Conservation (phyloP, 2,329 filamentous ascomycete genomes). For the Diaporthe australafricana region DNA sequence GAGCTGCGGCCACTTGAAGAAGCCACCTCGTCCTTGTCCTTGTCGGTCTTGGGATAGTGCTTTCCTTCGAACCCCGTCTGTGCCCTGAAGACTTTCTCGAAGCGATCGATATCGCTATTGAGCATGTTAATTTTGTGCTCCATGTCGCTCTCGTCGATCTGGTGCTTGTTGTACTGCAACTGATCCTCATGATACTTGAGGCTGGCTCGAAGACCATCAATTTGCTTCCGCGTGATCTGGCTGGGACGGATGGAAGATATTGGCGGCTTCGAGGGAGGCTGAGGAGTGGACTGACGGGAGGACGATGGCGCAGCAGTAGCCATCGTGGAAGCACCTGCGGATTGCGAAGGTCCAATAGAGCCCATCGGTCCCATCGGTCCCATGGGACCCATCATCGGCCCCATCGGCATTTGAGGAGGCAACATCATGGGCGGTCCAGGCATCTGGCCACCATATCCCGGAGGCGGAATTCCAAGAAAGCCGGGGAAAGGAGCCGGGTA, state of each 20-base stretch:
- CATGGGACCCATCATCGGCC: slow-evolving; percentile 36
- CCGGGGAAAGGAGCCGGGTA: slow-evolving; percentile 38
- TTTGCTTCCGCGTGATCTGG: slow-evolving; percentile 70
- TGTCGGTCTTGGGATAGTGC: slow-evolving; percentile 53
- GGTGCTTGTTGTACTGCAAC: slow-evolving; percentile 70
- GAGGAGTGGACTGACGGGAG: slow-evolving; percentile 37
- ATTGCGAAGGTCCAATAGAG: background rate
- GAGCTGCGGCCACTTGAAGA: slow-evolving; percentile 37
- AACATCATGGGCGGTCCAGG: slow-evolving; percentile 41
- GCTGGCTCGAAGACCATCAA: slow-evolving; percentile 62
- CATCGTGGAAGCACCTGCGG: slow-evolving; percentile 15
- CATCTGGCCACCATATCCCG: slow-evolving; percentile 35
- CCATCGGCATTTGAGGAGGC: slow-evolving; percentile 40
- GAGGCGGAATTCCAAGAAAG: slow-evolving; percentile 38
- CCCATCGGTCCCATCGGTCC: slow-evolving; percentile 20
- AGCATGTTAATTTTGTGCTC: slow-evolving; percentile 58
- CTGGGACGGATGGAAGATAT: slow-evolving; percentile 71
- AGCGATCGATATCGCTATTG: slow-evolving; percentile 49
- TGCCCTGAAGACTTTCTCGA: slow-evolving; percentile 58
- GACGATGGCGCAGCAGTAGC: slow-evolving; percentile 33
- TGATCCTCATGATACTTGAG: slow-evolving; percentile 69
- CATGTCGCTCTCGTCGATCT: slow-evolving; percentile 68
- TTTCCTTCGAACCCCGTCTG: slow-evolving; percentile 60
- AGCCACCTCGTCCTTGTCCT: slow-evolving; percentile 39
- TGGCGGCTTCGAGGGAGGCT: slow-evolving; percentile 52